Evolutionary conservation across 2,329 filamentous ascomycete species (phyloP), one percentile per base, ranked within the genome.

Genomic region (Alternaria gaisen): DNA sequence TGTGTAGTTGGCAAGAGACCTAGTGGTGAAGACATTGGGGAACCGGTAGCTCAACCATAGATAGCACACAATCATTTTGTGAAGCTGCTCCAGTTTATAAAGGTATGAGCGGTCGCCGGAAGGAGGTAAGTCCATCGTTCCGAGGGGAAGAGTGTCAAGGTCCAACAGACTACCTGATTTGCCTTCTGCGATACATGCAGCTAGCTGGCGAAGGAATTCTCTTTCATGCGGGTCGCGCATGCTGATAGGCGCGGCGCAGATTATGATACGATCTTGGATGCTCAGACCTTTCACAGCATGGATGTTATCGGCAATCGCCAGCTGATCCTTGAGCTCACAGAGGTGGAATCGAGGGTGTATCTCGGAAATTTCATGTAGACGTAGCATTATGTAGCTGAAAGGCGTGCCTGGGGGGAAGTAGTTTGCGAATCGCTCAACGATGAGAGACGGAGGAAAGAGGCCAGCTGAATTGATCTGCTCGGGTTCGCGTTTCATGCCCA

Each of bases 11-110:
- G 92, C 93, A 43, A 97, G 83, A 0, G 83, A 83, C 69, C 94
- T 87, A 65, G 90, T 91, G 6, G 83, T 86, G 77, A 97, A 97
- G 52, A 96, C 85, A 50, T 92, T 91, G 4, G 88, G 84, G 77
- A 94, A 97, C 7, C 94, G 90, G 79, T 94, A 98, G 69, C 91
- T 94, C 16, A 99, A 84, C 95, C 95, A 99, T 2, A 97, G 84
- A 75, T 98, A 99, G 47, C 94, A 82, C 44, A 94, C 92, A 38
- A 99, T 82, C 28, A 88, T 84, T 71, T 92, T 91, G 80, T 99
- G 95, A 16, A 99, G 83, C 3, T 82, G 77, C 77, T 99, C 95
- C 20, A 98, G 82, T 9, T 83, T 80, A 56, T 83, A 81, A 11
- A 99, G 83, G 67, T 93, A 92, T 0, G 82, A 76, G 54, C 84